Evolutionary conservation across 2,329 filamentous ascomycete genomes (phyloP).

Genomic region (Trichophyton mentagrophytes): DNA sequence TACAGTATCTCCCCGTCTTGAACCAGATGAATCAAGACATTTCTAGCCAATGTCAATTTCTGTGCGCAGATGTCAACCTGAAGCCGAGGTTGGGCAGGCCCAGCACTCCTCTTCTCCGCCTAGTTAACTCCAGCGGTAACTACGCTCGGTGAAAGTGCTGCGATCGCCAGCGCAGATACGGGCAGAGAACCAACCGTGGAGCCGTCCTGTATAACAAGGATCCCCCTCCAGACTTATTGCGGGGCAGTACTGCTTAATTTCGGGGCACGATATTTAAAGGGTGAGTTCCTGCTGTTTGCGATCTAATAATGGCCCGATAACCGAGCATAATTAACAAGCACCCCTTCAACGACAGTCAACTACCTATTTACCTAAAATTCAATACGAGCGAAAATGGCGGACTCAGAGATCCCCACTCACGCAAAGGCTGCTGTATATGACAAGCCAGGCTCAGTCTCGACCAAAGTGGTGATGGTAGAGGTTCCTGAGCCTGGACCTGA

Average conservation of each 20-base stretch:
- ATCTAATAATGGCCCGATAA: no score
- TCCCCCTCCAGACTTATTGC: not conserved
- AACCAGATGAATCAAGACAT: not conserved
- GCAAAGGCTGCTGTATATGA: conserved; percentile 55
- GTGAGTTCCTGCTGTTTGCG: no score
- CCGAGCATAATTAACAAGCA: not conserved
- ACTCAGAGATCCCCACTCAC: conserved; percentile 41
- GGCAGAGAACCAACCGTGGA: not conserved
- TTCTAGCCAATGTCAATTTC: not conserved
- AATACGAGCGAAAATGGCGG: conserved; percentile 19
- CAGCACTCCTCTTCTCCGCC: not conserved
- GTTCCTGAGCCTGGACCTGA: conserved; percentile 52
- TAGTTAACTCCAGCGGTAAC: not conserved
- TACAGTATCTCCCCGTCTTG: conserved; percentile 36
- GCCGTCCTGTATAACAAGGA: not conserved
- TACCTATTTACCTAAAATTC: no score
- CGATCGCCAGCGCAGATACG: not conserved
- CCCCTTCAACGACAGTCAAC: no score
- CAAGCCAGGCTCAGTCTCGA: conserved; percentile 51
- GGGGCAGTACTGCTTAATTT: not conserved
- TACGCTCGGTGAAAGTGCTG: not conserved
- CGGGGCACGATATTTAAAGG: no score
- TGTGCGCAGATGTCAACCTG: not conserved
- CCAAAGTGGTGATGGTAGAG: conserved; percentile 50
- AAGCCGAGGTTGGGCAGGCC: not conserved